Percentiles rank a stretch among this genome's conserved stretches.
These are phyloP conservation scores for Aphanomyces euteiches DNA, from an alignment of 352 stramenopile genomes.

Conservation along the genomic window DNA sequence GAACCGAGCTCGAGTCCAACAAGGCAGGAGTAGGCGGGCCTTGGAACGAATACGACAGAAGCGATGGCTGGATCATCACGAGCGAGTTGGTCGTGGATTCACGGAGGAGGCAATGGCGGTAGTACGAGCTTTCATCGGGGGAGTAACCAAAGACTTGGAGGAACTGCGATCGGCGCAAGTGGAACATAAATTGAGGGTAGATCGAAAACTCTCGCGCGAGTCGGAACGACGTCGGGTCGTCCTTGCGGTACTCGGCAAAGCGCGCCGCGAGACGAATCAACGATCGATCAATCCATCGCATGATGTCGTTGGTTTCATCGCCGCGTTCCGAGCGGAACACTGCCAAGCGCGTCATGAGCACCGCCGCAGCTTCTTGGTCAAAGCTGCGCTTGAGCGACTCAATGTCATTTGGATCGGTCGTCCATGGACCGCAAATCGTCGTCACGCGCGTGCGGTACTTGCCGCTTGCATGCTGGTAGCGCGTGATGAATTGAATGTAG, in stretches of 20 bases:
- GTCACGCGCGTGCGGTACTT: constrained; percentile 95
- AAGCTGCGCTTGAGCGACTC: constrained; percentile 93
- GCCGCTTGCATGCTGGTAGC: constrained; percentile 97
- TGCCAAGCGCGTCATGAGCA: constrained; percentile 92
- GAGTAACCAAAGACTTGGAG: constrained; percentile 99
- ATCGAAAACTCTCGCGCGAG: constrained; percentile 97
- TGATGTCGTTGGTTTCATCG: constrained; percentile 85
- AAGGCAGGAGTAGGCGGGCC: constrained; percentile 87
- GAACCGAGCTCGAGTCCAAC: constrained; percentile 88
- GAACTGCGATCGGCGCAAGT: constrained; percentile 98
- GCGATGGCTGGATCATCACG: constrained; percentile 99
- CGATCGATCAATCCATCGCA: constrained; percentile 92
- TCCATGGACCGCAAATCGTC: constrained; percentile 95
- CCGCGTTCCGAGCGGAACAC: constrained; percentile 82
- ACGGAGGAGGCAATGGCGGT: constrained; percentile 91
- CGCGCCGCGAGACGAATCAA: constrained; percentile 98
- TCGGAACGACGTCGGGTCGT: constrained; percentile 96
- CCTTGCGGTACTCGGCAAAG: constrained; percentile 98
- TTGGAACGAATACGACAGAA: constrained; percentile 97
- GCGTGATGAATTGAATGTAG: constrained; percentile 98
- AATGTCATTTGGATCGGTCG: constrained; percentile 89
- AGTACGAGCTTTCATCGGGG: constrained; percentile 98
- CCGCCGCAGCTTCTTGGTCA: constrained; percentile 98
- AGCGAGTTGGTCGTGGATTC: constrained; percentile 98
- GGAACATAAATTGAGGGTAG: constrained; percentile 99